phyloP scores from a whole-genome alignment of 441 rosid genomes.

The Sinapis alba region DNA sequence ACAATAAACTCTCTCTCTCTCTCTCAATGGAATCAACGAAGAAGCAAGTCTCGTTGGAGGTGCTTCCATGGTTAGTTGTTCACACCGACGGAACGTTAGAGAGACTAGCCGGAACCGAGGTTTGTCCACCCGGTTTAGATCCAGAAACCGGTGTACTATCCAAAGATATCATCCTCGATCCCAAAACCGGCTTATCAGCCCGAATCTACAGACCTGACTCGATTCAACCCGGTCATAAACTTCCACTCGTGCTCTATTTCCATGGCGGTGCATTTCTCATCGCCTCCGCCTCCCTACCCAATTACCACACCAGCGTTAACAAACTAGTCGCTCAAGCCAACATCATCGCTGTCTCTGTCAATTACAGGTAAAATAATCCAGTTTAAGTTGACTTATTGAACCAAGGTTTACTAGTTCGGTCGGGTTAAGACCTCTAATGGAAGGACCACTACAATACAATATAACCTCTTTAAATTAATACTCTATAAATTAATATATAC shows the following conservation, averaged over 20 bases:
- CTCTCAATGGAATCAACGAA: constrained; percentile 44
- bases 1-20: background rate
- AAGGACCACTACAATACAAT: too few relatives aligned
- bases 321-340: constrained; percentile 56
- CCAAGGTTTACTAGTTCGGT: background rate
- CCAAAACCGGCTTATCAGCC: constrained; percentile 52
- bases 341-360: constrained; percentile 57
- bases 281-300: constrained; percentile 54
- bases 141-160: constrained; percentile 58
- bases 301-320: constrained; percentile 66
- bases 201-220: constrained; percentile 58
- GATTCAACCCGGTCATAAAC: constrained; percentile 36
- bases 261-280: constrained; percentile 85
- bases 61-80: constrained; percentile 65
- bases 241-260: constrained; percentile 69
- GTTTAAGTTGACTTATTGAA: constrained; percentile 12
- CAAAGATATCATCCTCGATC: constrained; percentile 56
- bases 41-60: constrained; percentile 50
- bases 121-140: constrained; percentile 59
- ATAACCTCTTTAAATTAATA: too few relatives aligned
- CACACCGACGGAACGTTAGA: constrained; percentile 59
- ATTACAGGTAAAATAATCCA: constrained; percentile 48
- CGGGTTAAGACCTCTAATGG: background rate
- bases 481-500: too few relatives aligned
- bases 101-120: constrained; percentile 61